These are phyloP conservation scores for Penicillium coprophilum DNA, from an alignment of 495 filamentous ascomycete genomes.

Conservation along the genomic window DNA sequence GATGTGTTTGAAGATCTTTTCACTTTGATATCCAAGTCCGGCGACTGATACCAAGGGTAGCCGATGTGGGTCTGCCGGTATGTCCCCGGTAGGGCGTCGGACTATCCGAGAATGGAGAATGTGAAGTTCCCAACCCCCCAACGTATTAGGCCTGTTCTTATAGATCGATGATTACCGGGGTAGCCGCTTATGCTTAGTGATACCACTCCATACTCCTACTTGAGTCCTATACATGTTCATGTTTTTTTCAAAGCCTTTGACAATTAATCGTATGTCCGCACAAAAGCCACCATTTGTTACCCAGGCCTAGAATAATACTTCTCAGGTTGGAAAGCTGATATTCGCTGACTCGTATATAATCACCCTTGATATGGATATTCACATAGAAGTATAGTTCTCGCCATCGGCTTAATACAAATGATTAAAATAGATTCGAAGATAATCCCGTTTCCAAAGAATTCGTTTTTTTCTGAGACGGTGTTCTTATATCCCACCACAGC, in stretches of 20 bases:
- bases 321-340: background rate
- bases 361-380: slow-evolving; percentile 73
- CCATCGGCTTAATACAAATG: background rate
- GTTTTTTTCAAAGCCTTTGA: too few species aligned
- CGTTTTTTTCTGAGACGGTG: slow-evolving; percentile 61
- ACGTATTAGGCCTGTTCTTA: background rate
- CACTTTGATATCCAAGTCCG: background rate
- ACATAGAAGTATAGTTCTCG: slow-evolving; percentile 34
- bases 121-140: too few species aligned
- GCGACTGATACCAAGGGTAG: background rate
- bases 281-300: background rate
- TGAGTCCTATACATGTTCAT: too few species aligned
- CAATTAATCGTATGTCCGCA: background rate
- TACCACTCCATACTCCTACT: too few species aligned
- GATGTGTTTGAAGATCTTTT: background rate
- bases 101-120: background rate
- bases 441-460: slow-evolving; percentile 73
- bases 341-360: background rate
- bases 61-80: background rate
- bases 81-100: background rate
- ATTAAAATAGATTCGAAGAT: slow-evolving; percentile 49
- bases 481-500: too few species aligned
- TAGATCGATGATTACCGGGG: background rate
- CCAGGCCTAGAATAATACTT: background rate
- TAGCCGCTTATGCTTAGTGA: too few species aligned